A percentile compares a stretch with the other conserved stretches of the same genome.
Conservation (phyloP, 768 basidiomycete species). For the Psilocybe subaeruginosa region DNA sequence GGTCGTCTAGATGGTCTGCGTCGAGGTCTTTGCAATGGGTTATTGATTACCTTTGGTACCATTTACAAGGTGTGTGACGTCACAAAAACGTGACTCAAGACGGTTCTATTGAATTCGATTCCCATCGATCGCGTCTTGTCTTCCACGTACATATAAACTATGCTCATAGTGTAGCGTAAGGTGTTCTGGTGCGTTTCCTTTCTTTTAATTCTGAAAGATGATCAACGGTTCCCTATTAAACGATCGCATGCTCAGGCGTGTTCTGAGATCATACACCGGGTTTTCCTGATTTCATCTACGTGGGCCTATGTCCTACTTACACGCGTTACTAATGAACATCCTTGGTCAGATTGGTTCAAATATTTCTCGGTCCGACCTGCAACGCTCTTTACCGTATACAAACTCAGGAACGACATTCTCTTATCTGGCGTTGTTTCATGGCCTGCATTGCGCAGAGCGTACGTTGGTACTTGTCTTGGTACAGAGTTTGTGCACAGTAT, state of each 20-base stretch:
- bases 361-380: slow-evolving; percentile 1
- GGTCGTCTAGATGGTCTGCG: slow-evolving; percentile 7
- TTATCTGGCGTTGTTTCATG: neutral
- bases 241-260: slow-evolving; percentile 34
- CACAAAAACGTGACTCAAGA: slow-evolving; percentile 6
- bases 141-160: neutral
- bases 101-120: slow-evolving; percentile 16
- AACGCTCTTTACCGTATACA: neutral
- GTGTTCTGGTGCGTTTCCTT: slow-evolving; percentile 25
- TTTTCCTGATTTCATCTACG: slow-evolving; percentile 40
- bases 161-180: neutral
- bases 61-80: slow-evolving; percentile 15
- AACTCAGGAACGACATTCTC: neutral
- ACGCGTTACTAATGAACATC: slow-evolving; percentile 1
- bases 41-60: slow-evolving; percentile 9
- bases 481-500: slow-evolving; percentile 2
- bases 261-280: slow-evolving; percentile 47
- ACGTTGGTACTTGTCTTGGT: neutral
- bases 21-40: neutral
- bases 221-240: slow-evolving; percentile 68
- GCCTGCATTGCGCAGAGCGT: neutral
- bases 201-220: slow-evolving; percentile 37
- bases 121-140: slow-evolving; percentile 9
- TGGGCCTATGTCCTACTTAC: neutral
- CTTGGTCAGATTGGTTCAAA: neutral